Base-by-base conservation (phyloP, 2,329 filamentous ascomycete species). In the Xylariomycetidae sp. region DNA sequence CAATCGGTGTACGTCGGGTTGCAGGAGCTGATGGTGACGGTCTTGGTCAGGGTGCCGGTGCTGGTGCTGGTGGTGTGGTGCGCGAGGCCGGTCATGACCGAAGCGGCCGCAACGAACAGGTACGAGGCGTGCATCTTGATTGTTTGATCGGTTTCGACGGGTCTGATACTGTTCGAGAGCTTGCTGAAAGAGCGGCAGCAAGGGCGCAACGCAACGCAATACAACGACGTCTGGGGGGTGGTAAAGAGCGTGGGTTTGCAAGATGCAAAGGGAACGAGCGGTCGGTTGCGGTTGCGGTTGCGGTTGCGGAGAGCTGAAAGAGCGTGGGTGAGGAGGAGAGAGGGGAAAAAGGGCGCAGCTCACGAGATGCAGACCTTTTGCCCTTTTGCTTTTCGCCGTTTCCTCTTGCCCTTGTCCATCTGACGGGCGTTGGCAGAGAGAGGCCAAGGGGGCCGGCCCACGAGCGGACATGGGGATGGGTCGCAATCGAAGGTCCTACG, bases 1-100 rank as follows among this genome's bases (percentile, higher is more conserved):
- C 53, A 56, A 10, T 35, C 47, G 3, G 52, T 45, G 42, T 55
- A 52, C 29, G 43, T 44, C 17, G 50, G 39, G 36, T 44, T 46
- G 49, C 52, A 55, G 42, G 48, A 43, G 20, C 48, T 52, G 27
- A 56, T 49, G 15, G 52, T 54, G 40, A 56, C 41, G 8, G 47
- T 50, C 12, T 48, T 49, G 2, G 50, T 54, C 29, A 55, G 35
- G 38, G 49, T 51, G 17, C 43, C 37, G 4, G 51, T 56, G 36
- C 42, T 13, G 12, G n/a, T 16, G 32, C 35, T 50, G 18, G 51
- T 56, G 12, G 49, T 52, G 30, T 47, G 53, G 18, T 52, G 46
- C 37, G 51, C 50, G 29, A 45, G 36, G 16, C 44, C 53, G 26
- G 52, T 46, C 37, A 47, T 31, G 47, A 43, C 50, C 42, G 47